phyloP scores from a whole-genome alignment of 805 yeast genomes.

The Brettanomyces naardenensis region DNA sequence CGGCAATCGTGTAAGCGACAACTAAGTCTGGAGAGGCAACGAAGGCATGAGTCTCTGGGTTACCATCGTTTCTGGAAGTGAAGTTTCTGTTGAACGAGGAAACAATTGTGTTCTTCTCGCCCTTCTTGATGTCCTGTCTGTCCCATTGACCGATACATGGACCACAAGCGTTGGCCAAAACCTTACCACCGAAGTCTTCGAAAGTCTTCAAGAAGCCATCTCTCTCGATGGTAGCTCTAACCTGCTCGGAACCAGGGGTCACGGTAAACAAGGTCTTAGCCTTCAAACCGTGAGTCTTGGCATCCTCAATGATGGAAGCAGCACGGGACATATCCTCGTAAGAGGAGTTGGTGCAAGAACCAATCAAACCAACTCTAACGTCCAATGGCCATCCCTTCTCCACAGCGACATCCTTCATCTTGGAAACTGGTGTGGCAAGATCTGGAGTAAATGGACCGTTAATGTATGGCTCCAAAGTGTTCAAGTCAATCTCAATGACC shows the following conservation, averaged over 20 bases:
- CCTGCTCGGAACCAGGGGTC: slow-evolving; percentile 98
- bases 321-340: slow-evolving; percentile 98
- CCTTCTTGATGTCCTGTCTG: slow-evolving; percentile 62
- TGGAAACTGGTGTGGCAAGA: slow-evolving; percentile 85
- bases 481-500: slow-evolving; percentile 82
- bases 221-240: slow-evolving; percentile 92
- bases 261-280: slow-evolving; percentile 90
- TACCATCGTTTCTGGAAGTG: slow-evolving; percentile 97
- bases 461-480: slow-evolving; percentile 84
- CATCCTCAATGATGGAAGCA: slow-evolving; percentile 82
- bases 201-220: slow-evolving; percentile 83
- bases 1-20: slow-evolving; percentile 93
- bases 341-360: slow-evolving; percentile 97
- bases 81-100: slow-evolving; percentile 97
- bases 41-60: slow-evolving; percentile 94
- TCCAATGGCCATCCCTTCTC: slow-evolving; percentile 79
- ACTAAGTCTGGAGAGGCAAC: slow-evolving; percentile 98
- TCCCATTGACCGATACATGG: slow-evolving; percentile 99
- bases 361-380: slow-evolving; percentile 90
- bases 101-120: slow-evolving; percentile 79
- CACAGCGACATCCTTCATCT: slow-evolving; percentile 64
- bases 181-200: slow-evolving; percentile 82
- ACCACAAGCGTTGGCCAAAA: slow-evolving; percentile 97
- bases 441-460: slow-evolving; percentile 99
- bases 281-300: slow-evolving; percentile 76